Evolutionary conservation across 371 early-diverging fungal species (phyloP).

Genomic region (Mucor circinelloides): DNA sequence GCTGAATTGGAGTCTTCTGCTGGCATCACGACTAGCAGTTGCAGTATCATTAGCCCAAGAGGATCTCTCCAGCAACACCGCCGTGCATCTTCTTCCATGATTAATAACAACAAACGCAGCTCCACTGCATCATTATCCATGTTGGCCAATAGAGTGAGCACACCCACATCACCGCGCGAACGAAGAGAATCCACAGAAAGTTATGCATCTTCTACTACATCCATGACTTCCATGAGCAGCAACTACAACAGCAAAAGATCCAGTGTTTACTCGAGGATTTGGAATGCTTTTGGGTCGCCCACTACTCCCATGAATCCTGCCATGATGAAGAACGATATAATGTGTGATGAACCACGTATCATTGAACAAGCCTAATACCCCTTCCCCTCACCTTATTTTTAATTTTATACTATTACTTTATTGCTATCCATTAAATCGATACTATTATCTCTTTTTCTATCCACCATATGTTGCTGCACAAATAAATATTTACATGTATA

Average conservation of each 20-base stretch:
- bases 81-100: conserved; percentile 15
- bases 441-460: no score
- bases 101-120: conserved; percentile 23
- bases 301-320: conserved; percentile 6
- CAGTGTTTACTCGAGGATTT: conserved; percentile 50
- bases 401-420: neutral
- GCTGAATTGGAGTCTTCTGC: conserved; percentile 43
- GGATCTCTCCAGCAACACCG: conserved; percentile 21
- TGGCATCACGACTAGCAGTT: neutral
- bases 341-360: conserved; percentile 4
- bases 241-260: conserved; percentile 42
- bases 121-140: conserved; percentile 34
- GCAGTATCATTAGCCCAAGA: conserved; percentile 13
- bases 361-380: neutral
- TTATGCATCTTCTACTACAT: conserved; percentile 43
- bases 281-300: conserved; percentile 37
- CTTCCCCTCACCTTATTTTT: neutral
- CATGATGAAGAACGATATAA: neutral
- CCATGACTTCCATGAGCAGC: conserved; percentile 34
- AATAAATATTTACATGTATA: no score
- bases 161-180: conserved; percentile 26
- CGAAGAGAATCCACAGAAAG: conserved; percentile 40
- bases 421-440: no score
- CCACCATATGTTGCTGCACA: no score
- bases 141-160: conserved; percentile 30